Percentiles rank a stretch among this genome's conserved stretches.
phyloP scores from a whole-genome alignment of 768 basidiomycete genomes.

The Boletales sp. region DNA sequence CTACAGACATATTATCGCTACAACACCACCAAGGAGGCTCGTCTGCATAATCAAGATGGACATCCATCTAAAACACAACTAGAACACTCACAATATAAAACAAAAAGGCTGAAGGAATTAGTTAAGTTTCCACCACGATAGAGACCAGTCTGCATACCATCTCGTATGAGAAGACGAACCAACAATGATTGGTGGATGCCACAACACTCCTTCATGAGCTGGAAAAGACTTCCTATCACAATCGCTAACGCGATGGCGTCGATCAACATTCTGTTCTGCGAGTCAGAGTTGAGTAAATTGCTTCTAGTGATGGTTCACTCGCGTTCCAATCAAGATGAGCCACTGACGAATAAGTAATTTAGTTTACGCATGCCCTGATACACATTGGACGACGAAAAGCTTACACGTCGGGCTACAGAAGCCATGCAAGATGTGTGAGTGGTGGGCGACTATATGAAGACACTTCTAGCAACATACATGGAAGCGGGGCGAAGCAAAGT shows the following conservation, averaged over 20 bases:
- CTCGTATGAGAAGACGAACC: background rate
- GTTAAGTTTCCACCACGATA: background rate
- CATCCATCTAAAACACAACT: background rate
- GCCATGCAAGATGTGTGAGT: no score
- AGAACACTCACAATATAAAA: slow-evolving; percentile 12
- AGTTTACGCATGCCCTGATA: background rate
- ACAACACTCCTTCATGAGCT: background rate
- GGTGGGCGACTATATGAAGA: background rate
- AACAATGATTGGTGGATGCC: slow-evolving; percentile 1
- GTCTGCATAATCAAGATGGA: background rate
- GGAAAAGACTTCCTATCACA: background rate
- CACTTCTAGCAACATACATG: background rate
- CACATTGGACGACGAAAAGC: background rate
- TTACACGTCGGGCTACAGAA: background rate
- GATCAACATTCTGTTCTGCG: background rate
- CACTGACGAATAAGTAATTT: background rate
- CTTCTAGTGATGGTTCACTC: background rate
- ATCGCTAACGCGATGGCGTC: background rate
- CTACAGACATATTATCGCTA: slow-evolving; percentile 13
- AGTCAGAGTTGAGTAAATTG: background rate
- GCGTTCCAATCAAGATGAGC: background rate
- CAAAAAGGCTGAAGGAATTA: slow-evolving; percentile 4
- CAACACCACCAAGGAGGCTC: slow-evolving; percentile 2
- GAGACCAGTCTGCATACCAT: background rate
- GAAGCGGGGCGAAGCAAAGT: background rate